Evolutionary conservation across 139 green algal species (phyloP).

Genomic region (Diplosphaera chodatii): DNA sequence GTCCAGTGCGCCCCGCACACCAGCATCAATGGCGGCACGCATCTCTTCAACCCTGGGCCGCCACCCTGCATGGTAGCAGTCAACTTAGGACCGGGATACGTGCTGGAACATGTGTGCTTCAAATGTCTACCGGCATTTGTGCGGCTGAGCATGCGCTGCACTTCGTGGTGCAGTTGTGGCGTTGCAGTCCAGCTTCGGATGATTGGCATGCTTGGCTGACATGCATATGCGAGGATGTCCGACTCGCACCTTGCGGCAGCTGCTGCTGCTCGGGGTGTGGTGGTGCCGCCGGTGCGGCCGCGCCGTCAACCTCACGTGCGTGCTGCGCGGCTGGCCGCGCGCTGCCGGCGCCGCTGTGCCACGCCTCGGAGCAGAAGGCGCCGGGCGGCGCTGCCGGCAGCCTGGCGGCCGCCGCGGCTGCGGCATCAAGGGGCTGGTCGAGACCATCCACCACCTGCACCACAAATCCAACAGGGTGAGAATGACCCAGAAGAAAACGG

Average conservation of each 20-base stretch:
- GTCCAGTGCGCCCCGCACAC: constrained; percentile 33
- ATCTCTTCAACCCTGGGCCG: constrained; percentile 32
- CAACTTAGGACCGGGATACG: background rate
- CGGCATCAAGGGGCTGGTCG: background rate
- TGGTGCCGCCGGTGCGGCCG: no score
- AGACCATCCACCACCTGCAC: background rate
- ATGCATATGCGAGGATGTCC: no score
- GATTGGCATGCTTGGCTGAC: no score
- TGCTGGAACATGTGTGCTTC: no score
- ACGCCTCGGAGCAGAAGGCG: background rate
- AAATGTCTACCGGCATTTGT: no score
- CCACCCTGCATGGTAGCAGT: constrained; percentile 24
- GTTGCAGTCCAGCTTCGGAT: no score
- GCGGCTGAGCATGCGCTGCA: no score
- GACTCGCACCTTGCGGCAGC: background rate
- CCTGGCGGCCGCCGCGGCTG: no score
- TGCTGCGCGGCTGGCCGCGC: background rate
- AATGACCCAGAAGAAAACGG: no score
- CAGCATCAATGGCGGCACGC: constrained; percentile 30
- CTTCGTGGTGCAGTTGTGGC: no score
- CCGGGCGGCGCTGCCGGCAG: background rate
- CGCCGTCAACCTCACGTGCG: background rate
- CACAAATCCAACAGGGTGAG: no score
- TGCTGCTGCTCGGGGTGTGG: background rate
- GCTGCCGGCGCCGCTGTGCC: no score